phyloP scores from a whole-genome alignment of 257 asterid species.

The Nyctanthes arbortristis region DNA sequence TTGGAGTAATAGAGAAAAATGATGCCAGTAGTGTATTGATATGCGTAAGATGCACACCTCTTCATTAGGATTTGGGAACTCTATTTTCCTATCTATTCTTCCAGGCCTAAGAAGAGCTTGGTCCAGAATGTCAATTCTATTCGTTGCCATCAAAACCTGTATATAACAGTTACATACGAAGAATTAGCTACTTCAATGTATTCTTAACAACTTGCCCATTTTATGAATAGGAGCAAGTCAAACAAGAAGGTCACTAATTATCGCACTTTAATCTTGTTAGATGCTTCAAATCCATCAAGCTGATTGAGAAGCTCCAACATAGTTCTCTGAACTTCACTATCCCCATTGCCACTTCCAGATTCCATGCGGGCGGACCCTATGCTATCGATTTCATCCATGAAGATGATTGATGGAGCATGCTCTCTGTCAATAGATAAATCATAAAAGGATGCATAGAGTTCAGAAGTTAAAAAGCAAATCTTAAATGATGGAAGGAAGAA shows the following conservation, averaged over 20 bases:
- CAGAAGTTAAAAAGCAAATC: background rate
- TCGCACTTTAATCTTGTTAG: slow-evolving; percentile 65
- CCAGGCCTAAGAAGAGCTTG: slow-evolving; percentile 80
- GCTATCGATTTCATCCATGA: slow-evolving; percentile 78
- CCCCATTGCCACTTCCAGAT: slow-evolving; percentile 79
- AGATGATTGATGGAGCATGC: slow-evolving; percentile 76
- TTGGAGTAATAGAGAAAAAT: background rate
- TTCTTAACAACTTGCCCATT: background rate
- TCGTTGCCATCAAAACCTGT: slow-evolving; percentile 78
- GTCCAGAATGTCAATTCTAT: slow-evolving; percentile 70
- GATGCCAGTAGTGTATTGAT: background rate
- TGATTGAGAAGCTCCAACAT: slow-evolving; percentile 78
- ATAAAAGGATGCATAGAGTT: background rate
- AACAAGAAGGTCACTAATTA: background rate
- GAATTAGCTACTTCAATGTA: background rate
- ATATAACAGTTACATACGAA: slow-evolving; percentile 3
- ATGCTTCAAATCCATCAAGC: slow-evolving; percentile 81
- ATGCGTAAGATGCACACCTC: slow-evolving; percentile 40
- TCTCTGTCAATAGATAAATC: slow-evolving; percentile 41
- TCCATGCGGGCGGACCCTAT: slow-evolving; percentile 79
- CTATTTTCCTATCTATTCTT: slow-evolving; percentile 70
- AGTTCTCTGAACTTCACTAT: slow-evolving; percentile 75
- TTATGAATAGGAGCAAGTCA: background rate
- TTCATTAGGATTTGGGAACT: slow-evolving; percentile 74
- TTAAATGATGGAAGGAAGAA: too few relatives aligned